Evolutionary conservation across 805 yeast species (phyloP).

Genomic region (Yamadazyma tumulicola): DNA sequence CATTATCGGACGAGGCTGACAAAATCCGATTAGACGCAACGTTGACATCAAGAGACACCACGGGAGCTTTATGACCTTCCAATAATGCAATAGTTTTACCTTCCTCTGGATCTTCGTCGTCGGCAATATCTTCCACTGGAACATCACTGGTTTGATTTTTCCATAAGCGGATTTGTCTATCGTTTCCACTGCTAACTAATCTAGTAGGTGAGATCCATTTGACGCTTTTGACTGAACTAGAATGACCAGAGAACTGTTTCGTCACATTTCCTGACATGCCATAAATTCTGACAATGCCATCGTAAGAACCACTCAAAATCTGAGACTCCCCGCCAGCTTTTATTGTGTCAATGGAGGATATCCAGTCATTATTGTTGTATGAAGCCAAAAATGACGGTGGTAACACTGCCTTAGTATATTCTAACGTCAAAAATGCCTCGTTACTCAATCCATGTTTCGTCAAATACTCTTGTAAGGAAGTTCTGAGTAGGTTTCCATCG

Average conservation of each 20-base stretch:
- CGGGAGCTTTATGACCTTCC: conserved; percentile 87
- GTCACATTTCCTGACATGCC: conserved; percentile 75
- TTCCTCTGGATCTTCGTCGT: conserved; percentile 44
- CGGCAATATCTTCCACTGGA: conserved; percentile 29
- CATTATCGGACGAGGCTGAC: conserved; percentile 80
- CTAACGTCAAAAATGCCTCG: conserved; percentile 76
- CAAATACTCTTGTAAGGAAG: conserved; percentile 77
- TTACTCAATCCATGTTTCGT: conserved; percentile 72
- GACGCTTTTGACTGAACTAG: conserved; percentile 80
- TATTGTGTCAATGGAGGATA: conserved; percentile 65
- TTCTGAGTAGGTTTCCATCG: conserved; percentile 76
- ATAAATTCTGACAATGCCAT: conserved; percentile 91
- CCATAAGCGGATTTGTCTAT: conserved; percentile 88
- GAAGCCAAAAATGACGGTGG: conserved; percentile 93
- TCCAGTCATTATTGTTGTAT: conserved; percentile 93
- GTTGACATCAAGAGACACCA: conserved; percentile 69
- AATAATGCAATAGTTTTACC: conserved; percentile 81
- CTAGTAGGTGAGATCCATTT: conserved; percentile 74
- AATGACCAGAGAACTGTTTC: conserved; percentile 82
- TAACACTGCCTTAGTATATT: conserved; percentile 85
- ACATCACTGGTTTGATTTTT: conserved; percentile 43
- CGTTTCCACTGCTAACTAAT: conserved; percentile 83
- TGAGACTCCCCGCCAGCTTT: conserved; percentile 43
- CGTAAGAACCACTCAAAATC: conserved; percentile 87
- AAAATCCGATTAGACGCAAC: conserved; percentile 56